Conservation (phyloP, 306 rosid species). For the Quercus alba region DNA sequence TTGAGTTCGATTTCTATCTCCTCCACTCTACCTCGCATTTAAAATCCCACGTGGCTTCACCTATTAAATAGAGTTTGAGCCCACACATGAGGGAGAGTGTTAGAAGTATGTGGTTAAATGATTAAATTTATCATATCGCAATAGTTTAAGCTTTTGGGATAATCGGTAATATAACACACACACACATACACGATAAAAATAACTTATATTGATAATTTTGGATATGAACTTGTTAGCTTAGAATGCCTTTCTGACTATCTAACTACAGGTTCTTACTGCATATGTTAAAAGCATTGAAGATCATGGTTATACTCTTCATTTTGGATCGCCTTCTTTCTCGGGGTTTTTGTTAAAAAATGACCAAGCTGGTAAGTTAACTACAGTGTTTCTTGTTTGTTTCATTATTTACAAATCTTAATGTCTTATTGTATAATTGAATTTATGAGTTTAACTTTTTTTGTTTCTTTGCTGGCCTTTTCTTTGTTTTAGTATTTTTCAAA, state of each 20-base stretch:
- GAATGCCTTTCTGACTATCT: neutral
- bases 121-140: too few species aligned
- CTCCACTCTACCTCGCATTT: too few species aligned
- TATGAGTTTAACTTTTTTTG: neutral
- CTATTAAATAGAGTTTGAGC: too few species aligned
- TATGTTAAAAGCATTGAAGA: constrained; percentile 93
- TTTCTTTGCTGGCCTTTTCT: neutral
- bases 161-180: too few species aligned
- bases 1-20: too few species aligned
- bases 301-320: constrained; percentile 96
- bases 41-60: too few species aligned
- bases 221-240: neutral
- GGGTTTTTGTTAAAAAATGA: constrained; percentile 74
- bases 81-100: too few species aligned
- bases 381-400: constrained; percentile 4
- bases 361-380: constrained; percentile 39
- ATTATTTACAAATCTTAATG: constrained; percentile 8
- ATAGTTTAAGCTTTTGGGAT: too few species aligned
- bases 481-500: neutral
- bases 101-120: too few species aligned
- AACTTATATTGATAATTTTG: neutral
- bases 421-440: constrained; percentile 4
- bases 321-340: constrained; percentile 73
- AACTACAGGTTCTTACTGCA: constrained; percentile 71
- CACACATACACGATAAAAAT: too few species aligned